Conservation (phyloP, 129 eudicot genomes). For the Apium graveolens region DNA sequence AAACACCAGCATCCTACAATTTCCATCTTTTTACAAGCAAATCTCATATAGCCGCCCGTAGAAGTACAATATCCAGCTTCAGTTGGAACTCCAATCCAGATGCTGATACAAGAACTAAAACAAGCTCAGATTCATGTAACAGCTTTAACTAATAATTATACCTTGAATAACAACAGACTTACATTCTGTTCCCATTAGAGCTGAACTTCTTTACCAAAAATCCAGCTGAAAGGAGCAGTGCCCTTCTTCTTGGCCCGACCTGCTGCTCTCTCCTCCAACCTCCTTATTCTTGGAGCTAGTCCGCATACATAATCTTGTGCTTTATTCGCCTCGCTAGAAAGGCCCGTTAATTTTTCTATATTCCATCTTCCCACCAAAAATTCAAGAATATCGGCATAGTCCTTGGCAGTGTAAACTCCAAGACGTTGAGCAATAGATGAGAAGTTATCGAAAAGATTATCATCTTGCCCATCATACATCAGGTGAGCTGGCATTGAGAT, state of each 20-base stretch:
- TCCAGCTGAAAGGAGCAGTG: slow-evolving; percentile 40
- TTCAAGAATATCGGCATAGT: slow-evolving; percentile 43
- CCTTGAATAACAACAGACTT: background rate
- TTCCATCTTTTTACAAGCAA: background rate
- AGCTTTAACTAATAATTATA: background rate
- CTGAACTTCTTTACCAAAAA: slow-evolving; percentile 31
- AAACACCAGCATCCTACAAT: background rate
- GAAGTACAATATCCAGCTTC: slow-evolving; percentile 2
- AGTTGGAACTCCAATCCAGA: slow-evolving; percentile 8
- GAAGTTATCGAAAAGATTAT: slow-evolving; percentile 36
- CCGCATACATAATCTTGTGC: slow-evolving; percentile 42
- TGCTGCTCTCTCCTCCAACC: slow-evolving; percentile 37
- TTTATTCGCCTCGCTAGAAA: slow-evolving; percentile 36
- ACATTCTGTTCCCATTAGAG: slow-evolving; percentile 11
- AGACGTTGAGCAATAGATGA: slow-evolving; percentile 39
- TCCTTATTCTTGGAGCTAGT: slow-evolving; percentile 31
- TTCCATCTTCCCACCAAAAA: slow-evolving; percentile 36
- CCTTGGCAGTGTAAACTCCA: slow-evolving; percentile 43
- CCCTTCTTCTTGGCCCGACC: slow-evolving; percentile 32
- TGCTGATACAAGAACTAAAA: slow-evolving; percentile 2
- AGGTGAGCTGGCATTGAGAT: slow-evolving; percentile 49
- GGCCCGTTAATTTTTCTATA: slow-evolving; percentile 33
- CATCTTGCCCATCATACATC: slow-evolving; percentile 48
- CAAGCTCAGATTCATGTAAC: background rate
- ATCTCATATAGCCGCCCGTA: background rate